Conservation (phyloP, 2,329 filamentous ascomycete genomes). For the Claviceps sp. region DNA sequence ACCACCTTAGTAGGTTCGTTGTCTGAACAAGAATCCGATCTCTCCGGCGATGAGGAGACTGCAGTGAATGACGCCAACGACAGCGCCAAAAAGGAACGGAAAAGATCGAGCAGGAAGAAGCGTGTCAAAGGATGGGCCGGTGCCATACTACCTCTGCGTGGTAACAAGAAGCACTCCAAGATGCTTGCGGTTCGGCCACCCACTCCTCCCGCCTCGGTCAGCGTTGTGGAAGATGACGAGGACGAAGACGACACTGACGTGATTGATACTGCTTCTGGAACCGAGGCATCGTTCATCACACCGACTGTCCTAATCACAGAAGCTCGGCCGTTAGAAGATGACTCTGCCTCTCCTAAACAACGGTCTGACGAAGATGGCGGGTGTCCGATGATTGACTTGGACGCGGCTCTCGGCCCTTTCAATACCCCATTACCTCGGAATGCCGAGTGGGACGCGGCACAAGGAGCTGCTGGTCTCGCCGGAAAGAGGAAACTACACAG, state of each 20-base stretch:
- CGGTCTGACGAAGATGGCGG: constrained; percentile 47
- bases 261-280: constrained; percentile 11
- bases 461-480: constrained; percentile 40
- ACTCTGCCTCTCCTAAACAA: constrained; percentile 10
- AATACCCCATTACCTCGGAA: constrained; percentile 60
- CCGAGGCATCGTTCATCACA: constrained; percentile 14
- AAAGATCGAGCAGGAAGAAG: constrained; percentile 36
- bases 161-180: constrained; percentile 28
- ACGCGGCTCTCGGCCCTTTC: constrained; percentile 85
- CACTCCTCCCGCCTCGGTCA: constrained; percentile 29
- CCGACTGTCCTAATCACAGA: constrained; percentile 30
- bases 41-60: constrained; percentile 10
- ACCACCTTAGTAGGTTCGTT: constrained; percentile 17
- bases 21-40: constrained; percentile 24
- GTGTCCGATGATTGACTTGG: constrained; percentile 80
- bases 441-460: constrained; percentile 54
- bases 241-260: constrained; percentile 12
- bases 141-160: constrained; percentile 51
- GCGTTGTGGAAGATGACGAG: constrained; percentile 16
- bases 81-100: constrained; percentile 16
- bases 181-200: constrained; percentile 26
- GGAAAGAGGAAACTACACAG: constrained; percentile 61
- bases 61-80: constrained; percentile 10
- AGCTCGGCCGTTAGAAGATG: constrained; percentile 17
- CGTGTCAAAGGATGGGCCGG: constrained; percentile 65